These are phyloP conservation scores for Podospora fimiseda DNA, from an alignment of 495 filamentous ascomycete species.

Conservation along the genomic window DNA sequence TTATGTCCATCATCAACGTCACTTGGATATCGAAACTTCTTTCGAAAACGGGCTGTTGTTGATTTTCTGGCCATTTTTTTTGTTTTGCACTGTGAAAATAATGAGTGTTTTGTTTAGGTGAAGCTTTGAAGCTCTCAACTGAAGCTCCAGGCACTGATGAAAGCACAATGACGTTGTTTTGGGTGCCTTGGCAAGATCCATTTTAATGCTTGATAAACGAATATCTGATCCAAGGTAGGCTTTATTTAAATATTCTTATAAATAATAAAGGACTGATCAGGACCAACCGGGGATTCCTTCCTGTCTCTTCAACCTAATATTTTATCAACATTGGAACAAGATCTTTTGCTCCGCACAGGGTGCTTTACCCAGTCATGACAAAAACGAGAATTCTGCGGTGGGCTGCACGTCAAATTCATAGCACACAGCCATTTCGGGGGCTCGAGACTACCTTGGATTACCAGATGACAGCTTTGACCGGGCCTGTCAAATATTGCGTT, in stretches of 20 bases:
- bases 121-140: background rate
- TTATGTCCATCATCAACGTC: background rate
- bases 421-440: too few species aligned
- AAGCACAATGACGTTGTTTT: background rate
- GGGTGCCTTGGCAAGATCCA: background rate
- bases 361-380: too few species aligned
- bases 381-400: too few species aligned
- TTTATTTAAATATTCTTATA: slow-evolving; percentile 28
- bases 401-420: too few species aligned
- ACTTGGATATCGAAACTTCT: background rate
- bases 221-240: slow-evolving; percentile 43
- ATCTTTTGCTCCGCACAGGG: too few species aligned
- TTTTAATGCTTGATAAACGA: background rate
- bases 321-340: too few species aligned
- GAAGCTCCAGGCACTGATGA: background rate
- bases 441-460: too few species aligned
- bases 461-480: too few species aligned
- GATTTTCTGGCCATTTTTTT: background rate
- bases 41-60: background rate
- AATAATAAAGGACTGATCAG: background rate
- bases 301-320: background rate
- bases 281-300: background rate
- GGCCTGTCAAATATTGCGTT: too few species aligned
- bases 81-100: background rate
- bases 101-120: background rate